Percentiles rank a stretch among this genome's conserved stretches.
These are phyloP conservation scores for Candida maesae DNA, from an alignment of 805 yeast species.

Conservation along the genomic window DNA sequence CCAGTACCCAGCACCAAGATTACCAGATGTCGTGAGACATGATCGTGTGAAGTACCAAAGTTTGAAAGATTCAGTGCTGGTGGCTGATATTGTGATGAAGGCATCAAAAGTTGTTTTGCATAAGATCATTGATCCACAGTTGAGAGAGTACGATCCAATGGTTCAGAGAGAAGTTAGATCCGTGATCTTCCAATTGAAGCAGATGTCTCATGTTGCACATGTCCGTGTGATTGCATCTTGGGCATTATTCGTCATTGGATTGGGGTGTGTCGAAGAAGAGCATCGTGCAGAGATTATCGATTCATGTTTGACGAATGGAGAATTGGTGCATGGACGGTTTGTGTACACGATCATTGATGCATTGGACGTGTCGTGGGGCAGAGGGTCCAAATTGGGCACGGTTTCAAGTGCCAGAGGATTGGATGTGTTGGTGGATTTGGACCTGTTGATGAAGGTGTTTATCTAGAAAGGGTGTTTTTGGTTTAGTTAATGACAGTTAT, in stretches of 20 bases:
- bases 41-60: constrained; percentile 10
- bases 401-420: constrained; percentile 3
- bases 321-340: constrained; percentile 11
- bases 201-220: constrained; percentile 7
- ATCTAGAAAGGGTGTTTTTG: not conserved
- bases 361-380: constrained; percentile 12
- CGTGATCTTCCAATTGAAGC: constrained; percentile 5
- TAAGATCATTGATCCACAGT: constrained; percentile 13
- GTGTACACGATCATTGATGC: constrained; percentile 7
- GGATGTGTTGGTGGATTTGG: constrained; percentile 3
- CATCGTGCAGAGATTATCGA: constrained; percentile 4
- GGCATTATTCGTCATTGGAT: constrained; percentile 8
- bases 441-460: constrained; percentile 3
- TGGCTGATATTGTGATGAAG: constrained; percentile 20
- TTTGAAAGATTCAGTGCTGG: constrained; percentile 18
- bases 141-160: constrained; percentile 4
- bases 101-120: constrained; percentile 18
- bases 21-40: constrained; percentile 17
- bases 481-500: too few species aligned
- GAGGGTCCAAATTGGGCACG: constrained; percentile 1
- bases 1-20: constrained; percentile 17
- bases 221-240: constrained; percentile 12
- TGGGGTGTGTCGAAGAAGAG: constrained; percentile 6
- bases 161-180: constrained; percentile 14
- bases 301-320: constrained; percentile 7